These are phyloP conservation scores for Immersiporthe knoxdaviesiana DNA, from an alignment of 2,329 filamentous ascomycete genomes.

Conservation along the genomic window DNA sequence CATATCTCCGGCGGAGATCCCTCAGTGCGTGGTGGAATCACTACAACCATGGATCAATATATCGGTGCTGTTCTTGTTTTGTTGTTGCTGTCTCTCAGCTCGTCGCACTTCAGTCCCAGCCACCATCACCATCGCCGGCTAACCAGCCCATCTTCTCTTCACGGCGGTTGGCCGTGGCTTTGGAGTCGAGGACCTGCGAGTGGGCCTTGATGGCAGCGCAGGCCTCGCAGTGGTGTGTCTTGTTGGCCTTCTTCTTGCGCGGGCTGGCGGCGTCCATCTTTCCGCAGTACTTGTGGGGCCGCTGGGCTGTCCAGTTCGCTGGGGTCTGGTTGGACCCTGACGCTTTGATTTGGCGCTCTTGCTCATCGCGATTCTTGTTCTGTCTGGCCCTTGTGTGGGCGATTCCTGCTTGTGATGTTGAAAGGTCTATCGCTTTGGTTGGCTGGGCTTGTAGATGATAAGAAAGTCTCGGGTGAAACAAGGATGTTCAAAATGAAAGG, in stretches of 20 bases:
- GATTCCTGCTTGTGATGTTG: not conserved
- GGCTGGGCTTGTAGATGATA: no score
- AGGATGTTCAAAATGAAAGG: no score
- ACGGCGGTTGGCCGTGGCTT: slow-evolving; percentile 18
- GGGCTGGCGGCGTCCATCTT: slow-evolving; percentile 29
- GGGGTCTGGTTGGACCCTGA: slow-evolving; percentile 16
- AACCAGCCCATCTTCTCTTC: slow-evolving; percentile 29
- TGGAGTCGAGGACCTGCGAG: slow-evolving; percentile 22
- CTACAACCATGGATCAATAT: not conserved
- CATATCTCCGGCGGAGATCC: not conserved
- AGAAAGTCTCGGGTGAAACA: no score
- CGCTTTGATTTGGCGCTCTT: slow-evolving; percentile 37
- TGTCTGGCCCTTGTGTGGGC: not conserved
- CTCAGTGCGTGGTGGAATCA: no score
- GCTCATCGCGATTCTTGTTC: slow-evolving; percentile 21
- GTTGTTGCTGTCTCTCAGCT: not conserved
- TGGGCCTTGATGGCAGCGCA: slow-evolving; percentile 26
- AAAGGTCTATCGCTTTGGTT: no score
- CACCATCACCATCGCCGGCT: slow-evolving; percentile 12
- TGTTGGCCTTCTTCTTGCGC: slow-evolving; percentile 27
- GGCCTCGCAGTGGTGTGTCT: slow-evolving; percentile 28
- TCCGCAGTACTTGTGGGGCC: slow-evolving; percentile 28
- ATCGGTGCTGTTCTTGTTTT: not conserved
- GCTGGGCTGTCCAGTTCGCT: slow-evolving; percentile 25
- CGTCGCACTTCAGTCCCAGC: not conserved